phyloP scores from a whole-genome alignment of 805 yeast species.

The Torulaspora maleeae region DNA sequence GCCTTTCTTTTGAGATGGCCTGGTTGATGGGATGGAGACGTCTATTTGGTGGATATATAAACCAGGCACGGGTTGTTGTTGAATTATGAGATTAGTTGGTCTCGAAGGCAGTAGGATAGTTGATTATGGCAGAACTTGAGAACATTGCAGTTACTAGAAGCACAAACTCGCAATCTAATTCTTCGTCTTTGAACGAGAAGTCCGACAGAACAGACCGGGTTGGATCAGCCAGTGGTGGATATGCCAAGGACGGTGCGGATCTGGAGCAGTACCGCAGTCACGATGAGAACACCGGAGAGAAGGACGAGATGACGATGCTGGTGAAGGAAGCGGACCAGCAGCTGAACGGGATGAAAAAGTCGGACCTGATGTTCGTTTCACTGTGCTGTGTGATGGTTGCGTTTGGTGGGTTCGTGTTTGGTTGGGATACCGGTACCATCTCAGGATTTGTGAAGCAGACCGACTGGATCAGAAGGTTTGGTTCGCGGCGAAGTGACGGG shows the following conservation, averaged over 20 bases:
- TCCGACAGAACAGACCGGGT: constrained; percentile 3
- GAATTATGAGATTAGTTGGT: too few species aligned
- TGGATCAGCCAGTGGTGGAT: constrained; percentile 3
- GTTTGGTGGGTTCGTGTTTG: constrained; percentile 52
- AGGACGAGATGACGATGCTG: constrained; percentile 19
- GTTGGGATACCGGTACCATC: constrained; percentile 78
- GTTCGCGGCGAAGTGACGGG: constrained; percentile 43
- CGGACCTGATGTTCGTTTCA: constrained; percentile 20
- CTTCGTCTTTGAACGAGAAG: constrained; percentile 7
- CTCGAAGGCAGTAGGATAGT: not conserved
- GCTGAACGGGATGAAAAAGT: constrained; percentile 10
- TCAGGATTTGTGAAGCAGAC: constrained; percentile 60
- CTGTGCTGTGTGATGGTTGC: constrained; percentile 28
- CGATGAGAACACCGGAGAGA: constrained; percentile 5
- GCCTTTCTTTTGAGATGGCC: not conserved
- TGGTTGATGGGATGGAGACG: not conserved
- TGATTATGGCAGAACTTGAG: not conserved
- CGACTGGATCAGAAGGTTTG: constrained; percentile 55
- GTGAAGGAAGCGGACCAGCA: constrained; percentile 21
- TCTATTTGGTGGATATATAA: not conserved
- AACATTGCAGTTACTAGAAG: constrained; percentile 4
- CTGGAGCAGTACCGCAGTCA: constrained; percentile 11
- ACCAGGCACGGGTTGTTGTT: not conserved
- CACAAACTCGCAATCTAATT: constrained; percentile 10
- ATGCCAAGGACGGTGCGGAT: constrained; percentile 8